Evolutionary conservation across 768 basidiomycete genomes (phyloP).

Genomic region (Mycena galericulata): DNA sequence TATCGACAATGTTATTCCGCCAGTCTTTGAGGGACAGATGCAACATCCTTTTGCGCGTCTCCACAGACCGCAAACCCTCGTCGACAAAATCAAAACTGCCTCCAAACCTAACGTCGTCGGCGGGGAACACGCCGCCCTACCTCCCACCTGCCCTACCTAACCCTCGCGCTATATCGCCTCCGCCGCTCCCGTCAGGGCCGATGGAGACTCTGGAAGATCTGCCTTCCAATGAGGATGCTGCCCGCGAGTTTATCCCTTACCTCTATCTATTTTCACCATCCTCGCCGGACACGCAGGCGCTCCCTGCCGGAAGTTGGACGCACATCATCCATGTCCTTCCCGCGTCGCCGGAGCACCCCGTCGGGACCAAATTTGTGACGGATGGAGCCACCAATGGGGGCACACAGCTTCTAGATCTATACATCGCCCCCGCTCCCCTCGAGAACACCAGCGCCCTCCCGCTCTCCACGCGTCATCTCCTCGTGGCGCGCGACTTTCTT

Average conservation of each 20-base stretch:
- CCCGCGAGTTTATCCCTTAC: conserved; percentile 32
- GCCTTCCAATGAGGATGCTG: neutral
- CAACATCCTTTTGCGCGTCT: conserved; percentile 22
- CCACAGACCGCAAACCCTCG: conserved; percentile 14
- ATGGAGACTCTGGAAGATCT: neutral
- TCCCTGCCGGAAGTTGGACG: conserved; percentile 30
- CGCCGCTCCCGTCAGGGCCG: neutral
- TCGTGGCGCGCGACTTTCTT: conserved; percentile 35
- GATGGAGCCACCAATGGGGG: neutral
- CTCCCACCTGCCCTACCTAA: neutral
- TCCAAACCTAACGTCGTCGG: conserved; percentile 10
- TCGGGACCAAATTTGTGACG: neutral
- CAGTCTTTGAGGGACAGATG: conserved; percentile 23
- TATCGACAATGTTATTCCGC: neutral
- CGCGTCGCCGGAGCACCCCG: neutral
- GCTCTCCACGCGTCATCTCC: conserved; percentile 14
- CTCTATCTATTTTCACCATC: conserved; percentile 24
- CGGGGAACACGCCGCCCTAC: conserved; percentile 22
- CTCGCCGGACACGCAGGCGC: neutral
- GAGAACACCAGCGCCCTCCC: conserved; percentile 4
- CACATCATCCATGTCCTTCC: conserved; percentile 31
- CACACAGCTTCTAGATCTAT: conserved; percentile 4
- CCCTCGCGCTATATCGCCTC: neutral
- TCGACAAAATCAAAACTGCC: conserved; percentile 27
- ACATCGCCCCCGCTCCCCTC: neutral